Evolutionary conservation across 169 alveolate species (phyloP).

Genomic region (Plasmodium gaboni): DNA sequence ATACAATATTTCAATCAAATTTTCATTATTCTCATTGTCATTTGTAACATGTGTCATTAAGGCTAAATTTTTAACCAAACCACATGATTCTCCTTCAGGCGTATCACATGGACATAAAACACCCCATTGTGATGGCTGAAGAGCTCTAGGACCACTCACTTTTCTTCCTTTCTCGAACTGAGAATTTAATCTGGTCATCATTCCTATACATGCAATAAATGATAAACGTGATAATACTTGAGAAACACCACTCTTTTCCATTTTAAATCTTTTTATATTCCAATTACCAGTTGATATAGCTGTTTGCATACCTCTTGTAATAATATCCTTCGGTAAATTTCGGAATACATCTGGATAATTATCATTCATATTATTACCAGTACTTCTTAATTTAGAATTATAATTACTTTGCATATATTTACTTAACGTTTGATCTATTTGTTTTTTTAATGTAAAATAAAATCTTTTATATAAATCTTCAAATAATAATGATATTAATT

Average conservation of each 20-base stretch:
- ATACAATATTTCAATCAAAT: slow-evolving; percentile 80
- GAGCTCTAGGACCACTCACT: slow-evolving; percentile 99
- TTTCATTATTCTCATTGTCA: slow-evolving; percentile 92
- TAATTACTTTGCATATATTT: slow-evolving; percentile 84
- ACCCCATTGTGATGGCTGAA: slow-evolving; percentile 99
- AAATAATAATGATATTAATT: slow-evolving; percentile 96
- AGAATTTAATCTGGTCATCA: slow-evolving; percentile 93
- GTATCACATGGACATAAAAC: slow-evolving; percentile 99
- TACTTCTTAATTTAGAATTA: slow-evolving; percentile 14
- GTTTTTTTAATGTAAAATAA: slow-evolving; percentile 88
- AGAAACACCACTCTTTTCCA: slow-evolving; percentile 98
- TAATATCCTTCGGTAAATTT: slow-evolving; percentile 92
- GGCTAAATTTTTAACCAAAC: slow-evolving; percentile 98
- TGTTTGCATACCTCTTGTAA: slow-evolving; percentile 96
- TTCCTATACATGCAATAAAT: slow-evolving; percentile 94
- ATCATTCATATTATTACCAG: slow-evolving; percentile 69
- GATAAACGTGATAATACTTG: slow-evolving; percentile 97
- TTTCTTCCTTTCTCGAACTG: slow-evolving; percentile 94
- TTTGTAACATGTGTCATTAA: slow-evolving; percentile 98
- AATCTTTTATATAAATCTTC: slow-evolving; percentile 91
- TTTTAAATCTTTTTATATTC: slow-evolving; percentile 98
- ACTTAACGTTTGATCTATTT: slow-evolving; percentile 88
- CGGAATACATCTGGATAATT: slow-evolving; percentile 92
- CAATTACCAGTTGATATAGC: slow-evolving; percentile 99
- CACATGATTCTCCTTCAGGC: slow-evolving; percentile 99